Conservation (phyloP, 495 filamentous ascomycete genomes). For the Penicillium salamii region DNA sequence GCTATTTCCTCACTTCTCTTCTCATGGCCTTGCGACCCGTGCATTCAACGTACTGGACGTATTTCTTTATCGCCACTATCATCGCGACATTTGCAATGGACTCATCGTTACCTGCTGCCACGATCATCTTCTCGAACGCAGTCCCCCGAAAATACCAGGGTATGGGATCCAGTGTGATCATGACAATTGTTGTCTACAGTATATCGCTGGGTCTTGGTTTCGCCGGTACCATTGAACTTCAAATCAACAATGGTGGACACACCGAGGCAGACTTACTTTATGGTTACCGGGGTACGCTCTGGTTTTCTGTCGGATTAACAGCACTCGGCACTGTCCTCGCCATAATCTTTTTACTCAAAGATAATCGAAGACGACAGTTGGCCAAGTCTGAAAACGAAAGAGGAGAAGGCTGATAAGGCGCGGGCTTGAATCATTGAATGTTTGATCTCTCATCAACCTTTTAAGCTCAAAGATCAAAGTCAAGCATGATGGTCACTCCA, state of each 20-base stretch:
- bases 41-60: conserved; percentile 28
- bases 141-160: conserved; percentile 41
- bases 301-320: conserved; percentile 8
- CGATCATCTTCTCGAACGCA: conserved; percentile 38
- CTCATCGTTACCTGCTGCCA: conserved; percentile 48
- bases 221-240: conserved; percentile 42
- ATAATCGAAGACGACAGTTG: conserved; percentile 3
- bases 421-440: background rate
- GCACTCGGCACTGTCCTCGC: conserved; percentile 7
- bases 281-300: conserved; percentile 33
- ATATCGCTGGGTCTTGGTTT: conserved; percentile 47
- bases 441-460: background rate
- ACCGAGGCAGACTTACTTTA: conserved; percentile 23
- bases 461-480: background rate
- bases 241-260: conserved; percentile 31
- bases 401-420: background rate
- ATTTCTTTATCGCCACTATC: conserved; percentile 35
- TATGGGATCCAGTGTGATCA: conserved; percentile 40
- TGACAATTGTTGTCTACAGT: conserved; percentile 43
- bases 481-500: too few species aligned
- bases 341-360: conserved; percentile 4
- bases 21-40: conserved; percentile 28
- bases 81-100: conserved; percentile 43
- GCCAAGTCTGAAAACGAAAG: conserved; percentile 1
- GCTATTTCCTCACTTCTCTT: conserved; percentile 32